These are phyloP conservation scores for Panicum virgatum DNA, from an alignment of 202 grass and related monocot genomes.

Conservation along the genomic window DNA sequence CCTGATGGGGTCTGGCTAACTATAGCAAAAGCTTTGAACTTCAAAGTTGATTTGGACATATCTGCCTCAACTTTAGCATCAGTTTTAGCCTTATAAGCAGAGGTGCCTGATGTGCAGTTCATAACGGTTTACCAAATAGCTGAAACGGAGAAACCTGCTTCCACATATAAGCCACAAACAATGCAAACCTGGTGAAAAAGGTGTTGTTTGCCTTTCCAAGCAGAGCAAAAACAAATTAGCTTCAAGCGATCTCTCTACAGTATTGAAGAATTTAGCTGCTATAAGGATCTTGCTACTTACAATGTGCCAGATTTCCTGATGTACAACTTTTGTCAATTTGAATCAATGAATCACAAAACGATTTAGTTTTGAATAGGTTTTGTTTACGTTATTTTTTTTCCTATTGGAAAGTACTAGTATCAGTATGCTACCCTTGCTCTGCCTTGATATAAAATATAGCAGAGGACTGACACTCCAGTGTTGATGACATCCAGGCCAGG, in stretches of 20 bases:
- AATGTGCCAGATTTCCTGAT: neutral
- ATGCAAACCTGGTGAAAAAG: neutral
- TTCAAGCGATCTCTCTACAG: neutral
- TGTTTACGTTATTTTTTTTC: slow-evolving; percentile 15
- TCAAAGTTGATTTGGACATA: neutral
- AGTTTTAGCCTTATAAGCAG: neutral
- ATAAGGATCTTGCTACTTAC: slow-evolving; percentile 5
- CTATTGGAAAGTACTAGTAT: neutral
- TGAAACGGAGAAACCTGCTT: neutral
- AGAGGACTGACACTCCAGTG: neutral
- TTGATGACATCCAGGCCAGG: neutral
- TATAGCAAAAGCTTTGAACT: neutral
- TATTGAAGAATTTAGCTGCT: slow-evolving; percentile 7
- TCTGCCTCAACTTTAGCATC: neutral
- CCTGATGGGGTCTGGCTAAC: neutral
- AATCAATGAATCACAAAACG: slow-evolving; percentile 12
- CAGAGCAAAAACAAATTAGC: neutral
- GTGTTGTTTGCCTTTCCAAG: neutral
- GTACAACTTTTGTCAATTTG: slow-evolving; percentile 6
- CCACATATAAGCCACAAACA: neutral
- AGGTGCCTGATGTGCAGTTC: neutral
- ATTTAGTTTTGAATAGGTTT: neutral
- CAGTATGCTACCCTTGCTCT: slow-evolving; percentile 3
- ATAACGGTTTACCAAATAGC: neutral
- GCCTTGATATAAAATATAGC: slow-evolving; percentile 22